Percentiles rank a stretch among this genome's conserved stretches.
phyloP scores from a whole-genome alignment of 768 basidiomycete species.

The Tulasnella calospora region DNA sequence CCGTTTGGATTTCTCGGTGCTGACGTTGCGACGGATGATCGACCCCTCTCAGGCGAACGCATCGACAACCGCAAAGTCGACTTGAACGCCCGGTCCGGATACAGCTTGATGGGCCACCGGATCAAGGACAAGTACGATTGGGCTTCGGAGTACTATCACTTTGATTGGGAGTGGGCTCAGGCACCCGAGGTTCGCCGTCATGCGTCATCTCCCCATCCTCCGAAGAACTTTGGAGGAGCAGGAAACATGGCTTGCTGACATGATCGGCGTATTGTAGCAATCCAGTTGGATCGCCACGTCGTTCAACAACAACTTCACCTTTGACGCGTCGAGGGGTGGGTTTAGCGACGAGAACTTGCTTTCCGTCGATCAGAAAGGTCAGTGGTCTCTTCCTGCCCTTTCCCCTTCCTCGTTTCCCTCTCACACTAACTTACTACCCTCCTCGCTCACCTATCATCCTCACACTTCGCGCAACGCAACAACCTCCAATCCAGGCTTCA shows the following conservation, averaged over 20 bases:
- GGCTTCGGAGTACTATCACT: slow-evolving; percentile 56
- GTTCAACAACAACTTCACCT: slow-evolving; percentile 61
- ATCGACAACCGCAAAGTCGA: slow-evolving; percentile 50
- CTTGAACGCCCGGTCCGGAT: slow-evolving; percentile 50
- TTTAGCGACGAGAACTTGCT: slow-evolving; percentile 54
- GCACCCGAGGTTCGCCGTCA: slow-evolving; percentile 56
- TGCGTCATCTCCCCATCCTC: too few species aligned
- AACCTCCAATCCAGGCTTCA: slow-evolving; percentile 43
- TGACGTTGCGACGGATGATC: neutral
- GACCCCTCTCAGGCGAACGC: slow-evolving; percentile 40
- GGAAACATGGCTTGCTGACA: too few species aligned
- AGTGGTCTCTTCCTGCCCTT: neutral
- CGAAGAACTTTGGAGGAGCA: too few species aligned
- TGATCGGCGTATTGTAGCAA: too few species aligned
- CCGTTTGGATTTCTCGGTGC: neutral
- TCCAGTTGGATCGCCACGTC: slow-evolving; percentile 23
- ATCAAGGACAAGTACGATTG: slow-evolving; percentile 45
- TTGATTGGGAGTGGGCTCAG: slow-evolving; percentile 52
- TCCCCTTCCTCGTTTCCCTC: neutral
- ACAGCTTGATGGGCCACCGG: slow-evolving; percentile 47
- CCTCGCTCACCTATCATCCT: too few species aligned
- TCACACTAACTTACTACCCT: neutral
- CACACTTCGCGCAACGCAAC: too few species aligned
- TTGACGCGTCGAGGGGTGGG: slow-evolving; percentile 48
- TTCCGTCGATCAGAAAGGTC: slow-evolving; percentile 55